Base-by-base conservation (phyloP, 768 basidiomycete genomes). In the Pisolithus sp. region DNA sequence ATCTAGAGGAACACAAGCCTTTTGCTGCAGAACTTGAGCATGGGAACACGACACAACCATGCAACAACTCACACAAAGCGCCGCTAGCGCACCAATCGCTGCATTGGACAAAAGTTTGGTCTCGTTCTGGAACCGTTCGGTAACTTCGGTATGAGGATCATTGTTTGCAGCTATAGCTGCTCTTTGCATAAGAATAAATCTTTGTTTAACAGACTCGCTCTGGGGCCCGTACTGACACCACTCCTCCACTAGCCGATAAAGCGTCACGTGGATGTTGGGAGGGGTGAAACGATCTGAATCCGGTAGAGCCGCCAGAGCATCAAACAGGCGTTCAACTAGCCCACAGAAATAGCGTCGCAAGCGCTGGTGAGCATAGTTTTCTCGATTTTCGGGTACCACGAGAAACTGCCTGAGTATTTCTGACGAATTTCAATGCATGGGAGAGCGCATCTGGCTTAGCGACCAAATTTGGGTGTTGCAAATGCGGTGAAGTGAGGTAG, bases 281-380 rank as follows among this genome's bases (percentile, higher is more conserved):
- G 87, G 83, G 48, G 89, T 80, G 62, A 90, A 89, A 5, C 84
- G 76, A 48, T 93, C 90, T 1, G 82, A 81, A 53, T 87, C 83
- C 46, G 84, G 83, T 26, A 91, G 72, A 31, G 75, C 75, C 3
- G 83, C 77, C 28, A 89, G 68, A 13, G 80, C 86, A 57, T 91
- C 86, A 53, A 93, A 92, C 9, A 96, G 76, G 46, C 86, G 82
- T 65, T 93, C 90, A 4, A 96, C 81, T 0, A 86, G 82, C 18
- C 90, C 87, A 60, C 93, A 96, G 66, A 95, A 96, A 65, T 90
- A 94, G 23, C 91, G 83, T 26, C 93, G 83, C 28, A 95, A 73
- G 7, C 84, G 80, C 55, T 94, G 89, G 24, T 93, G 68, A 2
- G 87, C 79, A 58, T 79, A 82, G 54, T 86, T 86, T 46, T 91